Evolutionary conservation across 306 rosid species (phyloP).

Genomic region (Boehmeria nivea): DNA sequence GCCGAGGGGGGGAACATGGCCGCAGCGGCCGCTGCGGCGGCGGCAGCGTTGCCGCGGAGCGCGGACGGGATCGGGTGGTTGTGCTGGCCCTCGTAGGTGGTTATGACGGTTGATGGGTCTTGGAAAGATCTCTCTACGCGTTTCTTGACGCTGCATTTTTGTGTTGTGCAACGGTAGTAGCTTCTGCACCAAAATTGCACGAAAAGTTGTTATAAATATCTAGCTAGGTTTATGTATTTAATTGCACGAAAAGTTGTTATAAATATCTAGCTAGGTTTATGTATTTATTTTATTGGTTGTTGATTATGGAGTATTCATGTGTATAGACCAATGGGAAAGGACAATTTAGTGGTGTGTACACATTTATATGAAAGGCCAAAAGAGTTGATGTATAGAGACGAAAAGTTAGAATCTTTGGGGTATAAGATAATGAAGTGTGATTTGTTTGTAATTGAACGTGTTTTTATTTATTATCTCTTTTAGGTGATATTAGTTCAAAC

Average conservation of each 20-base stretch:
- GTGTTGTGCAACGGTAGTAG: constrained; percentile 83
- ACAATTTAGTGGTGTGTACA: neutral
- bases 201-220: too few species aligned
- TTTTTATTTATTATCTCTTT: neutral
- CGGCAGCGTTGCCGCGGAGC: constrained; percentile 42
- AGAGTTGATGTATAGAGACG: neutral
- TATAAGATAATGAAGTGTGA: neutral
- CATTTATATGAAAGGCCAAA: neutral
- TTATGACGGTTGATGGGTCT: constrained; percentile 71
- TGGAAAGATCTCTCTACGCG: constrained; percentile 74
- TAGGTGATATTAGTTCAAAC: neutral
- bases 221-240: too few species aligned
- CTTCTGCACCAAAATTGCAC: constrained; percentile 53
- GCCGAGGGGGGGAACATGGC: constrained; percentile 51
- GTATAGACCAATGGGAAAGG: neutral
- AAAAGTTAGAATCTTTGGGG: constrained; percentile 12
- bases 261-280: too few species aligned
- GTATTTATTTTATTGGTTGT: neutral
- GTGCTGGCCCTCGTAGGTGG: constrained; percentile 87
- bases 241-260: too few species aligned
- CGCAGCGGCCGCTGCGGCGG: constrained; percentile 13
- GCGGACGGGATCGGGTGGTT: constrained; percentile 82
- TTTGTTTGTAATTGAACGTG: neutral
- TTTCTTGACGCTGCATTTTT: constrained; percentile 76
- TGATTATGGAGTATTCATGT: neutral